Percentiles rank a stretch among this genome's conserved stretches.
phyloP scores from a whole-genome alignment of 371 early-diverging fungal species.

The Coemansia sp. region DNA sequence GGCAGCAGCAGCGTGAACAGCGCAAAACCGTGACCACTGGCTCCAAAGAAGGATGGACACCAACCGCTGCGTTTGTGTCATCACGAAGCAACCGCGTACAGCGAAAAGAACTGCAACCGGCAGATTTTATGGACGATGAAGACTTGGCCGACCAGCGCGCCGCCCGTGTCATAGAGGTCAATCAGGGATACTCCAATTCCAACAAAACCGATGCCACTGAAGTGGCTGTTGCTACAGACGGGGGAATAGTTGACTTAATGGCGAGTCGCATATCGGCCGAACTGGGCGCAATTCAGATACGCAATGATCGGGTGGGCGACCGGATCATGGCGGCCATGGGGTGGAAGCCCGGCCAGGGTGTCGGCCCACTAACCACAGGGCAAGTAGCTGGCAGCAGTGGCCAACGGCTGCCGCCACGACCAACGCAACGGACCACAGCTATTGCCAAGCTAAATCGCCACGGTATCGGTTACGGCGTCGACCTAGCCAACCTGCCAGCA shows the following conservation, averaged over 20 bases:
- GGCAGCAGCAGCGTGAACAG: not conserved
- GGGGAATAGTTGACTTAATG: slow-evolving; percentile 9
- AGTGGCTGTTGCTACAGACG: not conserved
- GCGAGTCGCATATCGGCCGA: slow-evolving; percentile 17
- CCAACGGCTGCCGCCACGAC: slow-evolving; percentile 21
- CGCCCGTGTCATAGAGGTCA: not conserved
- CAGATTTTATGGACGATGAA: slow-evolving; percentile 51
- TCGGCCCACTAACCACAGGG: slow-evolving; percentile 18
- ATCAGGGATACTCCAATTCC: not conserved
- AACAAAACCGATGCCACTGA: not conserved
- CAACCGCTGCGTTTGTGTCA: slow-evolving; percentile 33
- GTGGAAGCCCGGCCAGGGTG: slow-evolving; percentile 40
- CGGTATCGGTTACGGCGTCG: slow-evolving; percentile 33
- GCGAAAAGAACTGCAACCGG: slow-evolving; percentile 12
- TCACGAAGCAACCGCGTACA: slow-evolving; percentile 37
- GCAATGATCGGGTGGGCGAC: slow-evolving; percentile 9
- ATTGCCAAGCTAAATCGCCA: slow-evolving; percentile 4
- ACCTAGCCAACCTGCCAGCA: not conserved
- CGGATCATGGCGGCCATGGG: slow-evolving; percentile 37
- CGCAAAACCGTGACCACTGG: slow-evolving; percentile 21
- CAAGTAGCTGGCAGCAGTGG: not conserved
- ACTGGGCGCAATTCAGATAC: slow-evolving; percentile 2
- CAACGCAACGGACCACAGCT: not conserved
- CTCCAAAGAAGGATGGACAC: slow-evolving; percentile 44
- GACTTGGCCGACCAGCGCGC: slow-evolving; percentile 33